phyloP scores from a whole-genome alignment of 768 basidiomycete genomes.

The Leccinum incarnatum region DNA sequence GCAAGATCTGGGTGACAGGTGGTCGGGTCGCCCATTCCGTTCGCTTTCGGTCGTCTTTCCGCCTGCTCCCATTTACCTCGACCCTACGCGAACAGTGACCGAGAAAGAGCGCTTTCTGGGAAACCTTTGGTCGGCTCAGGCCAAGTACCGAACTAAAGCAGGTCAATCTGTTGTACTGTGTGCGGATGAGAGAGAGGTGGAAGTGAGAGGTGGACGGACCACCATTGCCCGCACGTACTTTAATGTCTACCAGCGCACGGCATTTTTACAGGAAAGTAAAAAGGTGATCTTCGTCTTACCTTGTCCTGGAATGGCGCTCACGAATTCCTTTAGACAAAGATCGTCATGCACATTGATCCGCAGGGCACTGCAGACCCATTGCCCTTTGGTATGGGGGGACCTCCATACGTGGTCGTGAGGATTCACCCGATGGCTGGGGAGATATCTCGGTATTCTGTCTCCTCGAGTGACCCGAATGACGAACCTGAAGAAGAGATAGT shows the following conservation, averaged over 20 bases:
- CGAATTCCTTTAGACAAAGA: slow-evolving; percentile 60
- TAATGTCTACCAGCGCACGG: slow-evolving; percentile 82
- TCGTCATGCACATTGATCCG: slow-evolving; percentile 84
- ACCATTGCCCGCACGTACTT: slow-evolving; percentile 81
- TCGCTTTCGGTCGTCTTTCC: slow-evolving; percentile 76
- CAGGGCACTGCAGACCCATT: slow-evolving; percentile 72
- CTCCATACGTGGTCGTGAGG: slow-evolving; percentile 78
- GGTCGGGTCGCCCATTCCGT: slow-evolving; percentile 86
- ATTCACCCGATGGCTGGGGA: slow-evolving; percentile 84
- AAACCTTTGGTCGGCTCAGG: slow-evolving; percentile 88
- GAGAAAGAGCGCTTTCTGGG: slow-evolving; percentile 85
- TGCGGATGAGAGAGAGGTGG: slow-evolving; percentile 74
- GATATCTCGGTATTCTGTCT: slow-evolving; percentile 74
- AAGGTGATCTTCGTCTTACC: slow-evolving; percentile 53
- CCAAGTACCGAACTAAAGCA: slow-evolving; percentile 66
- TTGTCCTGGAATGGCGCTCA: slow-evolving; percentile 10
- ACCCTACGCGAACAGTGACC: slow-evolving; percentile 57
- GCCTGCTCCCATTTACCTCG: slow-evolving; percentile 60
- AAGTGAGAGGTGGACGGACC: slow-evolving; percentile 55
- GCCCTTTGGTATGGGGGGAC: slow-evolving; percentile 64
- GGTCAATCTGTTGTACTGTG: slow-evolving; percentile 73
- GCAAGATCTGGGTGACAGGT: slow-evolving; percentile 76
- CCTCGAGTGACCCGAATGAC: slow-evolving; percentile 70
- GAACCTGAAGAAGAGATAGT: slow-evolving; percentile 82
- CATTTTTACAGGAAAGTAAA: slow-evolving; percentile 72